Conservation (phyloP, 805 yeast species). For the Saturnispora halmiae region DNA sequence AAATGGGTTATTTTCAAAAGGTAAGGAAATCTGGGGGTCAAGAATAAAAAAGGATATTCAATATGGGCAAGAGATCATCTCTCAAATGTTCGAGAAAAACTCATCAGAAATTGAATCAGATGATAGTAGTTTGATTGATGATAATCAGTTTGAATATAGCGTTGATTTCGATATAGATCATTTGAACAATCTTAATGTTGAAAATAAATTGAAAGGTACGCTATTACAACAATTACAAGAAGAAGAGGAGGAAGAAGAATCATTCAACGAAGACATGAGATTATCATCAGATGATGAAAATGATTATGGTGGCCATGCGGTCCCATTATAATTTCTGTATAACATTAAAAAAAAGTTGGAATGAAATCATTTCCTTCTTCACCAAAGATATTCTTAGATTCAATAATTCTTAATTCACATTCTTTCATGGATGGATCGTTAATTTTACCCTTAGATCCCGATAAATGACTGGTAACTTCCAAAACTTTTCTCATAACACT, state of each 20-base stretch:
- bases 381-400: conserved; percentile 37
- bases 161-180: conserved; percentile 16
- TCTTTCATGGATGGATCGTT: conserved; percentile 58
- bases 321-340: conserved; percentile 6
- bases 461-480: conserved; percentile 34
- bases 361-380: conserved; percentile 6
- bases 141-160: conserved; percentile 19
- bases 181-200: conserved; percentile 8
- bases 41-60: conserved; percentile 18
- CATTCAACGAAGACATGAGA: background rate
- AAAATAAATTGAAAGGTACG: conserved; percentile 7
- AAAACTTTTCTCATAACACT: conserved; percentile 48
- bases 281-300: conserved; percentile 14
- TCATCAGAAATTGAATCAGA: background rate
- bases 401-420: conserved; percentile 63
- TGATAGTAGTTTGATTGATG: conserved; percentile 11
- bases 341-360: background rate
- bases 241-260: conserved; percentile 9
- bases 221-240: conserved; percentile 12
- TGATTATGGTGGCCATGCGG: conserved; percentile 22
- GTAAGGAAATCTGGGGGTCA: conserved; percentile 22
- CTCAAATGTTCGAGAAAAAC: conserved; percentile 12
- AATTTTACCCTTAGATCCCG: conserved; percentile 38
- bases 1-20: conserved; percentile 20
- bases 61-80: conserved; percentile 13